phyloP scores from a whole-genome alignment of 1,284 basidiomycete species.

The Agroathelia rolfsii region DNA sequence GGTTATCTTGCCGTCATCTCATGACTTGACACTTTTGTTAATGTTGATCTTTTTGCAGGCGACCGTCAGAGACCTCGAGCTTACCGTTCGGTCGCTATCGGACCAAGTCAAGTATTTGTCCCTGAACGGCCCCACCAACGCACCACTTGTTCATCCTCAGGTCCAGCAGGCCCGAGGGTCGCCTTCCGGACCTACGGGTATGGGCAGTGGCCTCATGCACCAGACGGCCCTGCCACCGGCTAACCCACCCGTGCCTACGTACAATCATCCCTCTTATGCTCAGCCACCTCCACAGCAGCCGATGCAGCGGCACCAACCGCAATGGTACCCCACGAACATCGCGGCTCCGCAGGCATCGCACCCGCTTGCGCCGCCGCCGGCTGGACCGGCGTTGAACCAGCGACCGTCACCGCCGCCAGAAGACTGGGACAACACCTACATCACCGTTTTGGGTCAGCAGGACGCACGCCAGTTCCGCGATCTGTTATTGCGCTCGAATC shows the following conservation, averaged over 20 bases:
- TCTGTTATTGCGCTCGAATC: conserved; percentile 59
- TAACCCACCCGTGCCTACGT: conserved; percentile 22
- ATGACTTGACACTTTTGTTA: conserved; percentile 2
- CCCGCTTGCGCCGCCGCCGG: conserved; percentile 60
- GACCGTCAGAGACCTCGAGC: conserved; percentile 68
- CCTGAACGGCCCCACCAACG: conserved; percentile 33
- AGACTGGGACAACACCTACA: conserved; percentile 75
- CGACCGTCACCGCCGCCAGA: conserved; percentile 31
- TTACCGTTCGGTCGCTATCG: conserved; percentile 55
- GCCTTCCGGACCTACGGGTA: conserved; percentile 20
- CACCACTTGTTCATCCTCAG: conserved; percentile 25
- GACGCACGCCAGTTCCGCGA: conserved; percentile 64
- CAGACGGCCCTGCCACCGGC: conserved; percentile 30
- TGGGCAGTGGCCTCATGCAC: conserved; percentile 17
- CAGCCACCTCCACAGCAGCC: conserved; percentile 30
- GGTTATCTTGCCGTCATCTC: conserved; percentile 29
- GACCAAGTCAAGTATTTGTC: conserved; percentile 74
- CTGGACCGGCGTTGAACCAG: conserved; percentile 33
- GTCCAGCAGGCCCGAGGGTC: conserved; percentile 35
- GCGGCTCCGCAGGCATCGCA: conserved; percentile 70
- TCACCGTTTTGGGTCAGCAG: conserved; percentile 62
- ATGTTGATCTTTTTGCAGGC: conserved; percentile 28
- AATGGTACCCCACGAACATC: conserved; percentile 51
- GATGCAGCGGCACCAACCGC: conserved; percentile 29
- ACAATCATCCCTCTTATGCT: conserved; percentile 19